Evolutionary conservation across 2,329 filamentous ascomycete species (phyloP), one percentile per base, ranked within the genome.

Genomic region (Bretziella fagacearum): DNA sequence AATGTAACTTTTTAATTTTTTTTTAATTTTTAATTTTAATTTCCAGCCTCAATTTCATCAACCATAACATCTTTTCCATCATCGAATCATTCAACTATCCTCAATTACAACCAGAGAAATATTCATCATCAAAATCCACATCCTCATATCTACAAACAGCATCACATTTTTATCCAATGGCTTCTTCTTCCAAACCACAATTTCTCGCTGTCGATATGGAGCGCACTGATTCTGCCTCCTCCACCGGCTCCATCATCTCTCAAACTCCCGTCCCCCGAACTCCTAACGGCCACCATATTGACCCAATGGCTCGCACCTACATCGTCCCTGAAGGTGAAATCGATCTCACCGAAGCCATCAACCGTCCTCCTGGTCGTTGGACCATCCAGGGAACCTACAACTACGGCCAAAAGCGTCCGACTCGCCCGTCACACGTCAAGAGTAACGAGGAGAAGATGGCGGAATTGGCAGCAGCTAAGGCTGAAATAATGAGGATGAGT

Each of bases 391-490:
- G 62, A 15, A 55, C 62, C 49, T 54, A 63, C 17, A 56, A 57
- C 22, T 56, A 52, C 50, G 59, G 57, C 51, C 54, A 52, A 49
- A 51, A 53, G 36, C 54, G 56, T 41, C 41, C 50, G 13, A 29
- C 50, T 13, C 53, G 44, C 20, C 40, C 50, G 15, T 29, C 49
- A 11, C 53, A 44, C 18, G 55, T 54, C 10, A 49, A 60, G 15
- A 52, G 58, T 30, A 55, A 59, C 49, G 62, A 63, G 39, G 56
- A 58, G 49, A 59, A 62, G 32, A 57, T 58, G 13, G 57, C 56
- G 50, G 63, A 65, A 39, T 61, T 73, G 32, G 67, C 68, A 45
- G 61, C 63, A 29, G 62, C 62, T 23, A 74, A 74, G 62, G 59
- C 56, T 50, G 62, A 69, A 8, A 10, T 39, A 20, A 22, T 25